phyloP scores from a whole-genome alignment of 805 yeast species.

The Kuraishia hungarica region DNA sequence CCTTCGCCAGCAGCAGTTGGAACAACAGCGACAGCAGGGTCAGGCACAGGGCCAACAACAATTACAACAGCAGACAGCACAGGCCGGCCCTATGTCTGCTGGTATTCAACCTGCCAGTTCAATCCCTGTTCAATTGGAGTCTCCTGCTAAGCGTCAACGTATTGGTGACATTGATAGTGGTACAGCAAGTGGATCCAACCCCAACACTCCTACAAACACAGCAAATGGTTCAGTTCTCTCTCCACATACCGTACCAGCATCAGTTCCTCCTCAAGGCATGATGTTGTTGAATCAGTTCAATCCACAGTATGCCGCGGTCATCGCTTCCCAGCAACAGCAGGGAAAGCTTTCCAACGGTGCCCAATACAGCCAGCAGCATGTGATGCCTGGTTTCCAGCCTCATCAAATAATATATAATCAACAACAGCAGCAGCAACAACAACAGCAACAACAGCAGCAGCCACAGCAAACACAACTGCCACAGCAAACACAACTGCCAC shows the following conservation, averaged over 20 bases:
- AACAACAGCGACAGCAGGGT: conserved; percentile 12
- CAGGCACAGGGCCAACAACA: conserved; percentile 13
- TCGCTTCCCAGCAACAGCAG: conserved; percentile 15
- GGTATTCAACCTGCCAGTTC: conserved; percentile 2
- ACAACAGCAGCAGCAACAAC: not conserved
- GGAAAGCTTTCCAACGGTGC: not conserved
- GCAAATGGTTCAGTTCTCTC: not conserved
- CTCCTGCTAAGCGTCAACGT: conserved; percentile 19
- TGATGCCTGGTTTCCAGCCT: conserved; percentile 18
- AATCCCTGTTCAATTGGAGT: not conserved
- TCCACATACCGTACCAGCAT: not conserved
- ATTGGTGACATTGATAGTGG: conserved; percentile 4
- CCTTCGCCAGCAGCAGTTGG: conserved; percentile 33
- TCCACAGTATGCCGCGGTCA: conserved; percentile 18
- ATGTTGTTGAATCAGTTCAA: conserved; percentile 20
- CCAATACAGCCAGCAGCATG: conserved; percentile 9
- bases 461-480: too few relatives aligned
- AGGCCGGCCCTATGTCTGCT: not conserved
- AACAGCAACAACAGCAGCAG: not conserved
- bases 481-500: conserved; percentile 9
- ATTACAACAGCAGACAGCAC: conserved; percentile 5
- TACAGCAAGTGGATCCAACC: conserved; percentile 1
- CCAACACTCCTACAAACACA: not conserved
- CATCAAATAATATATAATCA: conserved; percentile 6
- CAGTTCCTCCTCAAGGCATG: conserved; percentile 17